A percentile compares a stretch with the other conserved stretches of the same genome.
These are phyloP conservation scores for Dalbergia oliveri DNA, from an alignment of 306 rosid species.

Conservation along the genomic window DNA sequence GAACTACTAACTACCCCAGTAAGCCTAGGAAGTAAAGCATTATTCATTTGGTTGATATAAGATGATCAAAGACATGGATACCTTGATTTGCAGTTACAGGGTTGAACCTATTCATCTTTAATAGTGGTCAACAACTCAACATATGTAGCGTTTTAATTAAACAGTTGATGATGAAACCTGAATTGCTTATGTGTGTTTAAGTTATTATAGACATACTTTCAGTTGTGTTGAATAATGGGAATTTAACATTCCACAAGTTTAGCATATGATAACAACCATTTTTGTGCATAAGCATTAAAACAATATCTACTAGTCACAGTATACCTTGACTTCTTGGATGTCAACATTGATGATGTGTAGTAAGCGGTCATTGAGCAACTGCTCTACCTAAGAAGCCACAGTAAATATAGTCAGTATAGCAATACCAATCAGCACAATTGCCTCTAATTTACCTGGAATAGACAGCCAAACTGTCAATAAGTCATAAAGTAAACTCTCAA, in stretches of 20 bases:
- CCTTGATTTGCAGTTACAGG: too few species aligned
- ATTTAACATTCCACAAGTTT: constrained; percentile 23
- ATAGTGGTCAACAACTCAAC: too few species aligned
- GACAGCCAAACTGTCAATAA: constrained; percentile 12
- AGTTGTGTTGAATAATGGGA: too few species aligned
- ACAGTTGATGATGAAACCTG: too few species aligned
- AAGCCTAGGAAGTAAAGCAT: constrained; percentile 28
- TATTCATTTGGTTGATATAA: neutral
- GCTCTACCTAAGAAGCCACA: constrained; percentile 70
- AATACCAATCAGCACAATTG: constrained; percentile 35
- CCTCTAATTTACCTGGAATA: constrained; percentile 10
- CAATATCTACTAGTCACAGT: neutral
- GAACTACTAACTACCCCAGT: neutral
- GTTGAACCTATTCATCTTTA: too few species aligned
- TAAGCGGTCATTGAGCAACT: constrained; percentile 69
- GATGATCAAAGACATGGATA: neutral
- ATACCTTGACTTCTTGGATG: constrained; percentile 81
- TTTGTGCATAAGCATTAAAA: constrained; percentile 11
- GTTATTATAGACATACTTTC: too few species aligned
- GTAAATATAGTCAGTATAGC: constrained; percentile 43
- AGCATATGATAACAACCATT: constrained; percentile 25
- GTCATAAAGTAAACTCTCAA: constrained; percentile 32
- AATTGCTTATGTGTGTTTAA: too few species aligned
- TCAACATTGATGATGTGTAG: constrained; percentile 66
- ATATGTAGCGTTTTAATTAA: too few species aligned